Conservation (phyloP, 164 flowering plant genomes). For the Houttuynia cordata region DNA sequence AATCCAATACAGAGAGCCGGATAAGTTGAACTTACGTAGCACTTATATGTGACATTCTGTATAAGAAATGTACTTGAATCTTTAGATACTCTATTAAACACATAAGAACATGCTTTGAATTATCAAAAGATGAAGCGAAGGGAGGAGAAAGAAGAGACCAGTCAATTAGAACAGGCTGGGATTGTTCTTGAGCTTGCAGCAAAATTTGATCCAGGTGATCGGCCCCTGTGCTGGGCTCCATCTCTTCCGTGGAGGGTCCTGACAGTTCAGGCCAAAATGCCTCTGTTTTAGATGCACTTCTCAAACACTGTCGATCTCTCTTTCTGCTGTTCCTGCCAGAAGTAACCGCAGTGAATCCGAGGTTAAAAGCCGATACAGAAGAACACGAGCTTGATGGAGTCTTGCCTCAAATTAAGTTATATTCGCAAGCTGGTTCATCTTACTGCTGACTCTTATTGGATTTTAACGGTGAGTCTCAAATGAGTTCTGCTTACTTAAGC, state of each 20-base stretch:
- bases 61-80: too few relatives aligned
- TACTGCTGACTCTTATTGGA: too few relatives aligned
- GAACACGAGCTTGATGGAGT: constrained; percentile 4
- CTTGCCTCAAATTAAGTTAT: too few relatives aligned
- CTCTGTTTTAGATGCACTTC: constrained; percentile 24
- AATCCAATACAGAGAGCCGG: too few relatives aligned
- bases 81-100: too few relatives aligned
- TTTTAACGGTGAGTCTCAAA: too few relatives aligned
- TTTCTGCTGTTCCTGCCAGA: constrained; percentile 13
- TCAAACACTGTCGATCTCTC: constrained; percentile 14
- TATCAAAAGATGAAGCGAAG: background rate
- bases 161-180: constrained; percentile 66
- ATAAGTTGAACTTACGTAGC: too few relatives aligned
- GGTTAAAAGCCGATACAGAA: constrained; percentile 11
- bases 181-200: constrained; percentile 33
- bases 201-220: constrained; percentile 69
- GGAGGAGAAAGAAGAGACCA: constrained; percentile 33
- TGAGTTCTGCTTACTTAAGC: too few relatives aligned
- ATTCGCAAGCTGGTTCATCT: too few relatives aligned
- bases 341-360: constrained; percentile 7
- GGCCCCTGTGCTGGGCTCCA: constrained; percentile 53
- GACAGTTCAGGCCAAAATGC: constrained; percentile 49
- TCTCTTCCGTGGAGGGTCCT: constrained; percentile 40
- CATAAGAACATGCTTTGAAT: too few relatives aligned
- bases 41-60: too few relatives aligned